These are phyloP conservation scores for Ogataea zsoltii DNA, from an alignment of 805 yeast species.

Conservation along the genomic window DNA sequence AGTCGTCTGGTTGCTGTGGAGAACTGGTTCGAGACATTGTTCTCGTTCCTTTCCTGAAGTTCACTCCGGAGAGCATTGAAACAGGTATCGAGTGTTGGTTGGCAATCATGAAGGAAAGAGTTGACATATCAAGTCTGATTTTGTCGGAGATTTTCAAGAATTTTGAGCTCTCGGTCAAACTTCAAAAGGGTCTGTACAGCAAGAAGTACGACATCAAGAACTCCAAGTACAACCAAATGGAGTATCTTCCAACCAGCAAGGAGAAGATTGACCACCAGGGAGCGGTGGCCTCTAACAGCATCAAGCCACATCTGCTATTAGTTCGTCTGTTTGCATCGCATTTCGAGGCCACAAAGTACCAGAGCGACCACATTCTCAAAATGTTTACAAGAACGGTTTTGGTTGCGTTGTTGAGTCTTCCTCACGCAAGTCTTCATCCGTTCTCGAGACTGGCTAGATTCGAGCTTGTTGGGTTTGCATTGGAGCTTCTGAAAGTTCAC, in stretches of 20 bases:
- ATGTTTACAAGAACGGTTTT: constrained; percentile 63
- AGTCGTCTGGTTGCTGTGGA: constrained; percentile 42
- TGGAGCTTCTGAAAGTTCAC: constrained; percentile 63
- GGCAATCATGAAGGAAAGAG: constrained; percentile 67
- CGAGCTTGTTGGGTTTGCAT: constrained; percentile 68
- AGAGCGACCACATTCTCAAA: constrained; percentile 67
- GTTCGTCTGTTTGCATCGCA: constrained; percentile 70
- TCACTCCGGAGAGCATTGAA: constrained; percentile 59
- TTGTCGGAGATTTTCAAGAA: constrained; percentile 66
- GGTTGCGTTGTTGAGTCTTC: constrained; percentile 52
- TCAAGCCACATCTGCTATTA: constrained; percentile 68
- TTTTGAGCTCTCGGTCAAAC: constrained; percentile 68
- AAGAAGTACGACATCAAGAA: constrained; percentile 50
- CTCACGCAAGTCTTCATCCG: constrained; percentile 77
- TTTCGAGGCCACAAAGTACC: constrained; percentile 76
- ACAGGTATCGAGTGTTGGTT: constrained; percentile 80
- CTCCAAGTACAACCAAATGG: constrained; percentile 77
- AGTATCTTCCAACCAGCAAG: constrained; percentile 82
- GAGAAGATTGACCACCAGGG: constrained; percentile 55
- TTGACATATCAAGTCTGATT: constrained; percentile 56
- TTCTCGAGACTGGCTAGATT: constrained; percentile 73
- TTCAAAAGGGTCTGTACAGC: constrained; percentile 65
- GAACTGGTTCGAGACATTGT: constrained; percentile 54
- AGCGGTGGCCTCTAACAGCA: constrained; percentile 43
- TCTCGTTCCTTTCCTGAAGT: constrained; percentile 67